phyloP scores from a whole-genome alignment of 345 rosid genomes.

The Mangifera indica region DNA sequence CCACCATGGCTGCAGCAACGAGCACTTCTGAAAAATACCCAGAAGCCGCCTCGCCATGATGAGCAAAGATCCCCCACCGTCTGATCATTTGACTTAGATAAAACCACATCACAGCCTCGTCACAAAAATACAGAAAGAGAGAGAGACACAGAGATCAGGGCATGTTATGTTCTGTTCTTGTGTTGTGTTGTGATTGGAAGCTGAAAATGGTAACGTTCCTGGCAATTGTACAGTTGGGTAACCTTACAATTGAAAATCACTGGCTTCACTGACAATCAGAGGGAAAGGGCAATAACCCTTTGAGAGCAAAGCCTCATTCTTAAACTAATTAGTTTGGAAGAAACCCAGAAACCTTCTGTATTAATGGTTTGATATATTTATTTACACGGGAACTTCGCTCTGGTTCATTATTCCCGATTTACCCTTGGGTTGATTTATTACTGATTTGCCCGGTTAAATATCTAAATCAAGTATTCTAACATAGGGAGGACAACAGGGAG shows the following conservation, averaged over 20 bases:
- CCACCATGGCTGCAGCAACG: conserved; percentile 8
- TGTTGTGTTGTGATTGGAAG: neutral
- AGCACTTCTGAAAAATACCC: neutral
- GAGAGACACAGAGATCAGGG: neutral
- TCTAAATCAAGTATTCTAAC: too few relatives aligned
- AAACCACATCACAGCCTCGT: conserved; percentile 16
- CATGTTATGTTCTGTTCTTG: too few relatives aligned
- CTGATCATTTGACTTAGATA: neutral
- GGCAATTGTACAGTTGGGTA: too few relatives aligned
- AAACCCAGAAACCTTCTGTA: neutral
- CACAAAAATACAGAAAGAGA: conserved; percentile 1
- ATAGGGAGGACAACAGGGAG: too few relatives aligned
- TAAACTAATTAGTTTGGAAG: neutral
- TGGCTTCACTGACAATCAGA: conserved; percentile 4
- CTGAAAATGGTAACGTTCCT: too few relatives aligned
- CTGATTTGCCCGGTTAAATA: too few relatives aligned
- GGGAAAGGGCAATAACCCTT: neutral
- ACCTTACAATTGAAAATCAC: conserved; percentile 31
- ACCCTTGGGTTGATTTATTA: neutral
- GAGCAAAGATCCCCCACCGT: neutral
- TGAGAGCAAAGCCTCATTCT: conserved; percentile 27
- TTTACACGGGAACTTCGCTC: too few relatives aligned
- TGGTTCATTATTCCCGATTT: neutral
- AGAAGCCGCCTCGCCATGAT: conserved; percentile 17
- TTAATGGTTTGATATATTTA: too few relatives aligned